These are phyloP conservation scores for Rosa rugosa DNA, from an alignment of 306 rosid genomes.

Conservation along the genomic window DNA sequence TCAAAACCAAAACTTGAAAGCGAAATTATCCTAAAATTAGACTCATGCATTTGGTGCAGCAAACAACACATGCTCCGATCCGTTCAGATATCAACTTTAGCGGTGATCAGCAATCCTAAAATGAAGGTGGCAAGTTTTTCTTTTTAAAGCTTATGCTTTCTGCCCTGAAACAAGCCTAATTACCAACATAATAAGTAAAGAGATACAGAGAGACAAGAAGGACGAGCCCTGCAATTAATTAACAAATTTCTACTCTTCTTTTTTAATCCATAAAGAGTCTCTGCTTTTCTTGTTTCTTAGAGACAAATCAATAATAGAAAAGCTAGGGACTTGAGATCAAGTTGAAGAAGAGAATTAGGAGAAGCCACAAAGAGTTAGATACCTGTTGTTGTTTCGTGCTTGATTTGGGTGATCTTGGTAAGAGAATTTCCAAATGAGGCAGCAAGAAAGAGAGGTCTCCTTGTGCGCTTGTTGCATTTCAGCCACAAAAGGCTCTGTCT, in stretches of 20 bases:
- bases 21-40: not conserved
- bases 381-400: not conserved
- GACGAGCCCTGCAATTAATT: not conserved
- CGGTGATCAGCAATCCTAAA: not conserved
- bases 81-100: not conserved
- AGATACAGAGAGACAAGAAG: not conserved
- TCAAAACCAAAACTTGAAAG: not conserved
- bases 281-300: not conserved
- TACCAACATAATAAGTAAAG: not conserved
- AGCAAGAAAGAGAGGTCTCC: slow-evolving; percentile 15
- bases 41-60: not conserved
- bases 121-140: not conserved
- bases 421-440: slow-evolving; percentile 2
- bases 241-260: not conserved
- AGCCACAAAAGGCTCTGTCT: slow-evolving; percentile 1
- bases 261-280: too few species aligned
- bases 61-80: not conserved
- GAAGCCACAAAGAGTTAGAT: not conserved
- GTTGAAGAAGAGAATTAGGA: not conserved
- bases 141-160: not conserved
- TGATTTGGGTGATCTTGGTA: not conserved
- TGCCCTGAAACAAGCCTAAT: not conserved
- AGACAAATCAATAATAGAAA: not conserved
- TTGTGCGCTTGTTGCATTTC: slow-evolving; percentile 12
- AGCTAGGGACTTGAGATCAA: not conserved